These are phyloP conservation scores for Chlamydomonas sp. DNA, from an alignment of 139 green algal genomes.

Conservation along the genomic window DNA sequence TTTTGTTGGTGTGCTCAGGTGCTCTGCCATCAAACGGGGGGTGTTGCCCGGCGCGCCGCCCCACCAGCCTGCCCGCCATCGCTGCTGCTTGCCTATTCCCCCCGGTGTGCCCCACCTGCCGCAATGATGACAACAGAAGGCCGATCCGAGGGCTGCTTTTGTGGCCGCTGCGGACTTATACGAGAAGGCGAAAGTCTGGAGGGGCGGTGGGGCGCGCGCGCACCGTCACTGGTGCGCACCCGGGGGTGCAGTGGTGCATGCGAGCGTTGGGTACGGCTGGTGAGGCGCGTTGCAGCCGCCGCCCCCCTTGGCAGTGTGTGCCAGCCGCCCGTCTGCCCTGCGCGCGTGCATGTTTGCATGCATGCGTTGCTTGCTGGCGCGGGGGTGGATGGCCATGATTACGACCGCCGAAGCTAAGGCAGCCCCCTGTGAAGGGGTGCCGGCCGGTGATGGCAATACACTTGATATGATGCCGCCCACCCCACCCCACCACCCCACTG, in stretches of 20 bases:
- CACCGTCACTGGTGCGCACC: not conserved
- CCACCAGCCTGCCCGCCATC: no score
- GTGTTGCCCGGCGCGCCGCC: no score
- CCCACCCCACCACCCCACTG: constrained; percentile 5
- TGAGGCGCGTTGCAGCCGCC: no score
- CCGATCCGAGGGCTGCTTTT: constrained; percentile 8
- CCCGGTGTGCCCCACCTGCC: no score
- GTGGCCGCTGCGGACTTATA: not conserved
- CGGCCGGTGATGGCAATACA: not conserved
- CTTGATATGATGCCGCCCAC: constrained; percentile 8
- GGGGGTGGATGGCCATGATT: constrained; percentile 3
- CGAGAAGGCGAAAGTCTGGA: constrained; percentile 10
- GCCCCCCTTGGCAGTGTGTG: not conserved
- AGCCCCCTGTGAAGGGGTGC: not conserved
- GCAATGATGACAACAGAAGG: constrained; percentile 2
- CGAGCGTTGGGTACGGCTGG: not conserved
- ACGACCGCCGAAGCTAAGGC: not conserved
- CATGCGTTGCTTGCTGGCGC: not conserved
- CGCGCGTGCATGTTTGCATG: constrained; percentile 1
- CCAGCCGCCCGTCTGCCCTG: not conserved
- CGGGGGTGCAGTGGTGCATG: not conserved
- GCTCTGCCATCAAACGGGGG: no score
- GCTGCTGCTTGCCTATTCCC: no score
- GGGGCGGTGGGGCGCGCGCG: not conserved
- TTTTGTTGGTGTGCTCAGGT: no score